These are phyloP conservation scores for Sparassis latifolia DNA, from an alignment of 1,284 basidiomycete genomes.

Conservation along the genomic window DNA sequence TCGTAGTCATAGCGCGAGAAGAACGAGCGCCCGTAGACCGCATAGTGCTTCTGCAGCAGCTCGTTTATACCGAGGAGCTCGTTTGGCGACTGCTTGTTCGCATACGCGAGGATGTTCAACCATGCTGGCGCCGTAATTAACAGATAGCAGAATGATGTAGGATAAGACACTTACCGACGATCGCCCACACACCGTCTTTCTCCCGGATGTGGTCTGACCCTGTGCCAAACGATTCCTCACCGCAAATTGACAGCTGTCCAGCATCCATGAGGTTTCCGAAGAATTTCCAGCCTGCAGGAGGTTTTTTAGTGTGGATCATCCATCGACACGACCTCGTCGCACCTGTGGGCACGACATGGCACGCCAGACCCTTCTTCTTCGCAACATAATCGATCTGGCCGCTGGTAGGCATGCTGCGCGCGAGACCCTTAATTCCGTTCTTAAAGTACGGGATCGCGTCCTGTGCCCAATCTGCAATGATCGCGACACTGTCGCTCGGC, in stretches of 20 bases:
- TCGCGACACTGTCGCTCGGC: constrained; percentile 94
- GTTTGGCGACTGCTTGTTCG: constrained; percentile 77
- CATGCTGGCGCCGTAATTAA: constrained; percentile 55
- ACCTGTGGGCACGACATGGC: constrained; percentile 97
- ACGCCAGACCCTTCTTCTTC: constrained; percentile 88
- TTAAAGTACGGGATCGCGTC: constrained; percentile 96
- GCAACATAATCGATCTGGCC: constrained; percentile 97
- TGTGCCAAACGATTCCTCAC: constrained; percentile 99
- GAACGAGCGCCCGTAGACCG: constrained; percentile 93
- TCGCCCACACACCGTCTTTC: constrained; percentile 98
- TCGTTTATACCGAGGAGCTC: constrained; percentile 84
- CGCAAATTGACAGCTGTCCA: constrained; percentile 93
- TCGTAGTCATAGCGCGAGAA: constrained; percentile 99
- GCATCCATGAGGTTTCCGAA: constrained; percentile 99
- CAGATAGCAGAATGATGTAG: constrained; percentile 7
- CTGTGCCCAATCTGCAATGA: constrained; percentile 95
- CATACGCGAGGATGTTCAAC: constrained; percentile 94
- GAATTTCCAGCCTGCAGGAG: constrained; percentile 89
- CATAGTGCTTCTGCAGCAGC: constrained; percentile 82
- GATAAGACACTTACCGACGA: constrained; percentile 57
- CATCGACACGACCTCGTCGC: constrained; percentile 17
- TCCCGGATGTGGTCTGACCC: constrained; percentile 99
- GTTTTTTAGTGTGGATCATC: neutral
- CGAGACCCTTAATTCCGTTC: constrained; percentile 90
- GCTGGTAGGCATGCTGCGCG: constrained; percentile 94